Base-by-base conservation (phyloP, 768 basidiomycete species). In the Obba rivulosa region DNA sequence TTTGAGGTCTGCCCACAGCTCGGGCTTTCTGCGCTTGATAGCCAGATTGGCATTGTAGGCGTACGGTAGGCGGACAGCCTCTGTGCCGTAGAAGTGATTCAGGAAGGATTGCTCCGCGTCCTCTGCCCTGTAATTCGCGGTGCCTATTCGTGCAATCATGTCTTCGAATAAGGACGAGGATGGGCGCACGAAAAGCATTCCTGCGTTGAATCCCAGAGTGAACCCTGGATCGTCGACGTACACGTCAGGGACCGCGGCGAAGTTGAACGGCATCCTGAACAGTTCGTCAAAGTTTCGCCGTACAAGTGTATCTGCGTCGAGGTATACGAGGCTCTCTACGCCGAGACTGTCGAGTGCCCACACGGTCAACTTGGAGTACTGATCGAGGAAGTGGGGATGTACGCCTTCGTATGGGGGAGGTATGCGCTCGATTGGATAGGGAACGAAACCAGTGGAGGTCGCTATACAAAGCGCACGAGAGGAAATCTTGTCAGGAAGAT, bases 31-130 rank as follows among this genome's bases (percentile, higher is more conserved):
- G 42, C 53, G 49, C 57, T 62, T 67, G 52, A 69, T 66, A 2
- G 59, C 68, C n/a, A 69, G 57, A 53, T 69, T 69, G 11, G 57
- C 68, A 45, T 68, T 69, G 56, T 69, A 70, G 23, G 55, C 40
- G 48, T 66, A 68, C 17, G 69, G 69, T 17, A 70, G 61, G 5
- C 61, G 59, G 24, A 65, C 49, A 20, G 48, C 58, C 42, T 68
- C 63, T 13, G 60, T 57, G 42, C 61, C 67, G 41, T 64, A 70
- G 52, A 68, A 70, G 18, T 60, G 48, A 49, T 70, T 70, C 18
- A 70, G 54, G 55, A 76, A 78, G 8, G 72, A 68, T 58, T 74
- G 70, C 40, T 71, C 69, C 2, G 75, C 75, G 41, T 70, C 57
- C 24, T 64, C 50, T 8, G 70, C 55, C 3, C 66, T 60, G 52